phyloP scores from a whole-genome alignment of 495 filamentous ascomycete genomes.

The Talaromyces ruber region DNA sequence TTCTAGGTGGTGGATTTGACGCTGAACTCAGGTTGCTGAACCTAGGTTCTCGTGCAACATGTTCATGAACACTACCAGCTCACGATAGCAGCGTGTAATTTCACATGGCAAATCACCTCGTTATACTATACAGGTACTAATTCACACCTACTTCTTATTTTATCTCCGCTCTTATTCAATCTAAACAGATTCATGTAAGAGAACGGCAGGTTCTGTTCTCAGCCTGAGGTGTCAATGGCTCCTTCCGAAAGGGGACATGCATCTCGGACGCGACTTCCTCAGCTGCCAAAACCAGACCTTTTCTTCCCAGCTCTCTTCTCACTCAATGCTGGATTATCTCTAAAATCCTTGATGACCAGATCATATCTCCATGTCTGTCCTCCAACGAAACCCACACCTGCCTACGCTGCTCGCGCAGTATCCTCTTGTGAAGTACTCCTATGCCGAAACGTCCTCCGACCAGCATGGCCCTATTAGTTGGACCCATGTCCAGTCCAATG shows the following conservation, averaged over 20 bases:
- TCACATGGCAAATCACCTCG: too few relatives aligned
- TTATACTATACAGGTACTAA: too few relatives aligned
- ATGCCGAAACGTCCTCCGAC: constrained; percentile 23
- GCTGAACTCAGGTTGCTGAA: too few relatives aligned
- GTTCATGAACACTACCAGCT: too few relatives aligned
- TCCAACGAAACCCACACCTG: background rate
- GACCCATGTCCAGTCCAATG: constrained; percentile 28
- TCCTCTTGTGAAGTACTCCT: constrained; percentile 33
- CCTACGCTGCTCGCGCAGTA: constrained; percentile 16
- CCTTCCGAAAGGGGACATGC: background rate
- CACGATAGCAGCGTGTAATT: too few relatives aligned
- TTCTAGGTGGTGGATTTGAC: too few relatives aligned
- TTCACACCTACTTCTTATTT: background rate
- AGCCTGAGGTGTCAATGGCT: background rate
- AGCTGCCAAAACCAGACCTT: background rate
- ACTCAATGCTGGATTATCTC: background rate
- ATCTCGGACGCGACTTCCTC: background rate
- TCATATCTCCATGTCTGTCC: background rate
- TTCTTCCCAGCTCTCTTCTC: background rate
- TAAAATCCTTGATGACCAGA: background rate
- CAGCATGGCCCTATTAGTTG: constrained; percentile 27
- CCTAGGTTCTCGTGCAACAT: background rate
- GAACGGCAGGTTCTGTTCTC: background rate
- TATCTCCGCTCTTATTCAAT: too few relatives aligned
- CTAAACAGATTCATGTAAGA: background rate